These are phyloP conservation scores for Adansonia madagascariensis DNA, from an alignment of 441 rosid genomes.

Conservation along the genomic window DNA sequence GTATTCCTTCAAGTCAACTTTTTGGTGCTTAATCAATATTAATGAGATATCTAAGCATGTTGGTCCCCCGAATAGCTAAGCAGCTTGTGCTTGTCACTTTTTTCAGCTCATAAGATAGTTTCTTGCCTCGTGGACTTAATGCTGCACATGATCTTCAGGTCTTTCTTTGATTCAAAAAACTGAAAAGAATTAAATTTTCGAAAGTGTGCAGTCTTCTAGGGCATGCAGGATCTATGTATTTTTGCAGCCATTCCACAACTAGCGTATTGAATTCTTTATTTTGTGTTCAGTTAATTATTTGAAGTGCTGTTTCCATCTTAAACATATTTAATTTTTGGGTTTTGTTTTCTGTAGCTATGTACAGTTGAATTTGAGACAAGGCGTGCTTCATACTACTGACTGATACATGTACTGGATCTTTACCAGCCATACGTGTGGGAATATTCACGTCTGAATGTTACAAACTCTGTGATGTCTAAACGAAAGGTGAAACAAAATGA, in stretches of 20 bases:
- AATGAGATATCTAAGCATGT: neutral
- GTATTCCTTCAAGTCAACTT: neutral
- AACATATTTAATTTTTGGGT: neutral
- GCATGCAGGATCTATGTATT: neutral
- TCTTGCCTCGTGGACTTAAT: neutral
- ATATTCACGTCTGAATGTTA: slow-evolving; percentile 83
- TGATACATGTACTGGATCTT: slow-evolving; percentile 57
- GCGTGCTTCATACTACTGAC: slow-evolving; percentile 50
- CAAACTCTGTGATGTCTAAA: slow-evolving; percentile 95
- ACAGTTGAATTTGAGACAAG: slow-evolving; percentile 84
- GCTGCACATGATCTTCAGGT: neutral
- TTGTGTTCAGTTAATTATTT: neutral
- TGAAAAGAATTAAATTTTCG: slow-evolving; percentile 3
- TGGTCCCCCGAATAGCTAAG: neutral
- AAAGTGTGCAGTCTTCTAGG: neutral
- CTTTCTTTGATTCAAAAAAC: neutral
- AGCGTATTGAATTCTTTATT: neutral
- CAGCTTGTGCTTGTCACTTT: neutral
- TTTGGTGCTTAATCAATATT: neutral
- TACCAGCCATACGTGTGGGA: slow-evolving; percentile 89
- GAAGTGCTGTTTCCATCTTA: neutral
- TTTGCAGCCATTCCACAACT: neutral
- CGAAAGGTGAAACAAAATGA: slow-evolving; percentile 64
- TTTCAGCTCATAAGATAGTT: neutral
- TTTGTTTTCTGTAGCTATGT: slow-evolving; percentile 62